Base-by-base conservation (phyloP, 805 yeast genomes). In the Cyberlindnera subsufficiens region DNA sequence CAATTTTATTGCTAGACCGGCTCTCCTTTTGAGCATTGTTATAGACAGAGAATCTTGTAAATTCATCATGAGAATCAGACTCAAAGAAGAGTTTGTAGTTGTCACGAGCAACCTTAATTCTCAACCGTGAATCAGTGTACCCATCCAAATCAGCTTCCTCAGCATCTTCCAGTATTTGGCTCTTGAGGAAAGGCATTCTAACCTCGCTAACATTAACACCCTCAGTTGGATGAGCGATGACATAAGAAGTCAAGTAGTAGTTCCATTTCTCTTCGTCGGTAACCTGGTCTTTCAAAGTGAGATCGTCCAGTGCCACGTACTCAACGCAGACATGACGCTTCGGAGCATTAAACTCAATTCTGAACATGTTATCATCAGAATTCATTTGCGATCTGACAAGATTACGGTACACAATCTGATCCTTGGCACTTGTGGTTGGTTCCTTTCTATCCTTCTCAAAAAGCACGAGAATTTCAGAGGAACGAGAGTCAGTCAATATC, bases 161-260 rank as follows among this genome's bases (percentile, higher is more conserved):
- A 36, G 37, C 45, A 69, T 80, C 52, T 13, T 54, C 58, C n/a
- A 52, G 16, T 3, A 49, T 52, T 10, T 77, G 73, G 5, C 75
- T 60, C 52, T 79, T 82, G 51, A 86, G 67, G 63, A 91, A 85
- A 20, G 98, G 98, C 63, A 87, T 71, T 49, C 76, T 75, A 42
- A 93, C 75, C 51, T 79, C 80, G 35, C 84, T 80, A 16, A 86
- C 78, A 15, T 88, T 81, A 15, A 93, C 84, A 27, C 98, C 98
- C 63, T 93, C 99, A 3, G 99, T 93, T 32, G 99, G 98, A 56
- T 88, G 95, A 3, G 96, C 84, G 86, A 93, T 84, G 35, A 90
- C 77, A 62, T 85, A 93, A 35, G 95, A 86, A 0, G 98, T 91
- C 39, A 93, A 75, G 59, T 93, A 93, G 67, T 93, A 91, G 60